phyloP scores from a whole-genome alignment of 129 eudicot genomes.

The Pulicaria dysenterica region DNA sequence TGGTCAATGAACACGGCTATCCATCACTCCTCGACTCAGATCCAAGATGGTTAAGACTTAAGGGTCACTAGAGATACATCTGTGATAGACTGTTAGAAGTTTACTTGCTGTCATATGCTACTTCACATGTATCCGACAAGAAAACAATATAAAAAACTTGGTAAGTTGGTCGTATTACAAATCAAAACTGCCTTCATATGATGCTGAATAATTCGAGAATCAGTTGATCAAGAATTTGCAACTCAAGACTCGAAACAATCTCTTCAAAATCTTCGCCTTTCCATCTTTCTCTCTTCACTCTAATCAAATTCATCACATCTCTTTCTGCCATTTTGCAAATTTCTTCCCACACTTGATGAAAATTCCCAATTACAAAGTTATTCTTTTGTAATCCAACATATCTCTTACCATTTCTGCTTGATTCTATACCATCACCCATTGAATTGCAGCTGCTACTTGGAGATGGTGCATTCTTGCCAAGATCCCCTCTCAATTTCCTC shows the following conservation, averaged over 20 bases:
- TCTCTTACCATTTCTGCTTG: slow-evolving; percentile 24
- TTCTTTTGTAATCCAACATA: slow-evolving; percentile 28
- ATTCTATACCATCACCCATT: slow-evolving; percentile 23
- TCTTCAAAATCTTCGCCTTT: slow-evolving; percentile 49
- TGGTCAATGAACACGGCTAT: too few species aligned
- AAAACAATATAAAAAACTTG: slow-evolving; percentile 3
- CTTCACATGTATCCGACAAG: neutral
- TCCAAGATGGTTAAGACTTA: neutral
- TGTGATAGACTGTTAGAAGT: slow-evolving; percentile 20
- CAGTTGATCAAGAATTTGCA: slow-evolving; percentile 62
- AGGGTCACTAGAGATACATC: slow-evolving; percentile 4
- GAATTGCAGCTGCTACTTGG: slow-evolving; percentile 18
- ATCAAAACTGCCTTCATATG: slow-evolving; percentile 30
- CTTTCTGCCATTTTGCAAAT: slow-evolving; percentile 50
- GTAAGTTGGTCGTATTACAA: slow-evolving; percentile 20
- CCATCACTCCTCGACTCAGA: neutral
- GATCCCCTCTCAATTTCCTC: slow-evolving; percentile 51
- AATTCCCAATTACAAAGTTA: slow-evolving; percentile 17
- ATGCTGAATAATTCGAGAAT: slow-evolving; percentile 39
- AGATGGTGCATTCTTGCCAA: slow-evolving; percentile 39
- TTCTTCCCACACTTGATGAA: slow-evolving; percentile 47
- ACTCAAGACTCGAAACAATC: slow-evolving; percentile 46
- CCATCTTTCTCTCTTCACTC: slow-evolving; percentile 38
- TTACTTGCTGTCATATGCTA: slow-evolving; percentile 3
- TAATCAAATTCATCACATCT: slow-evolving; percentile 48